Base-by-base conservation (phyloP, 805 yeast species). In the Debaryomyces castellii region DNA sequence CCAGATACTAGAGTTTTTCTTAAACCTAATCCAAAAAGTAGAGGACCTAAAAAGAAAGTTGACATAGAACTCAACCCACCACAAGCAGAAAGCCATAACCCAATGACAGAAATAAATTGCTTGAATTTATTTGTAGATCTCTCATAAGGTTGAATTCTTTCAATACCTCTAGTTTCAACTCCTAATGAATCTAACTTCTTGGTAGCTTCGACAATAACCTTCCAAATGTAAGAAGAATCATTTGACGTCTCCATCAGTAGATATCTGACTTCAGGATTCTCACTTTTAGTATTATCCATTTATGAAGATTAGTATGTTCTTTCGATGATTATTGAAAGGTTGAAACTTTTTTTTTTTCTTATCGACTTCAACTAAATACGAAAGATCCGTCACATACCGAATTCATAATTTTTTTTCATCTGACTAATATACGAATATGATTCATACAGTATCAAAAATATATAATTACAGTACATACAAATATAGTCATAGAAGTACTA, bases 41-140 rank as follows among this genome's bases (percentile, higher is more conserved):
- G 62, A 0, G 96, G 88, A 0, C 95, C 94, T 39, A 88, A 66
- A 44, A 86, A 81, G 58, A 79, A 89, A 1, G 94, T 81, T 1
- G 96, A 85, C 90, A 89, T 87, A 1, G 96, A 87, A 2, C 95
- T 84, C n/a, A 89, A 69, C 0, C 96, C 90, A 43, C 96, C 95
- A 47, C 91, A 78, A 0, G 92, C 96, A 34, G 91, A 82, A 12
- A 87, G 58, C 96, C 96, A 89, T 37, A 89, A 74, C 2, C 94
- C 90, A 10, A 77, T 63, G 14, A 87, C 88, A 8, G 69, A 59
- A n/a, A 69, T 49, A 22, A 69, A 49, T 47, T 61, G 70, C 33
- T 58, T 59, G 5, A 51, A 44, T 39, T 57, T 55, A 39, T 57
- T 59, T 11, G 60, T 59, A n/a, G 85, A 74, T 47, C 91, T 66